Percentiles rank a stretch among this genome's conserved stretches.
These are phyloP conservation scores for Xerocomus minutiporus DNA, from an alignment of 1,284 basidiomycete species.

Conservation along the genomic window DNA sequence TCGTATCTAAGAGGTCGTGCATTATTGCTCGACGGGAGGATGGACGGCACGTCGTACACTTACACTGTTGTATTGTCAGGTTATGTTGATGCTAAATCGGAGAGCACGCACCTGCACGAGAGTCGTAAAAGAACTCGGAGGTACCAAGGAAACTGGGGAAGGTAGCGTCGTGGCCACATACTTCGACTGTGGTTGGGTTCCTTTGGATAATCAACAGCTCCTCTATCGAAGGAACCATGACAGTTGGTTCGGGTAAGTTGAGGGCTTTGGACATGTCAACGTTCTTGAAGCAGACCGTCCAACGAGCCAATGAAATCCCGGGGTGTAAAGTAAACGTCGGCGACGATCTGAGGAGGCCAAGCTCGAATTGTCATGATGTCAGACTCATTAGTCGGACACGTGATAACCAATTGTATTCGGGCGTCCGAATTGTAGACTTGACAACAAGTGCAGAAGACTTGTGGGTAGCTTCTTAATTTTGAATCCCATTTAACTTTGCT, in stretches of 20 bases:
- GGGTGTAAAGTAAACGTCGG: background rate
- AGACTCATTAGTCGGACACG: background rate
- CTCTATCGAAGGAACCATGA: constrained; percentile 11
- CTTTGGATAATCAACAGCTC: constrained; percentile 44
- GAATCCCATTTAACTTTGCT: background rate
- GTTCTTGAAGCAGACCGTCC: background rate
- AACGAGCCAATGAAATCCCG: background rate
- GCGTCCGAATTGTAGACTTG: too few species aligned
- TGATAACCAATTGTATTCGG: background rate
- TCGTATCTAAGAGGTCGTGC: constrained; percentile 49
- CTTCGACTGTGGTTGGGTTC: constrained; percentile 56
- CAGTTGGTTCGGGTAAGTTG: background rate
- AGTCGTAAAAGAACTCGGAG: constrained; percentile 61
- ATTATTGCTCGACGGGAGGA: constrained; percentile 6
- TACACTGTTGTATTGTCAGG: constrained; percentile 20
- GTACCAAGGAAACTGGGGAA: constrained; percentile 41
- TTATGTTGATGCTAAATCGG: background rate
- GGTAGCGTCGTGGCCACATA: constrained; percentile 51
- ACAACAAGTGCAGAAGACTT: background rate
- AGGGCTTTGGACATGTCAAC: constrained; percentile 8
- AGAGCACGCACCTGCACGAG: constrained; percentile 52
- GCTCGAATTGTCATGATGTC: background rate
- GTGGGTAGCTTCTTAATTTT: background rate
- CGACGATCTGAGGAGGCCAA: background rate
- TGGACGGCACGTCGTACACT: constrained; percentile 17